Base-by-base conservation (phyloP, 441 rosid genomes). In the Arabidopsis hybrid region DNA sequence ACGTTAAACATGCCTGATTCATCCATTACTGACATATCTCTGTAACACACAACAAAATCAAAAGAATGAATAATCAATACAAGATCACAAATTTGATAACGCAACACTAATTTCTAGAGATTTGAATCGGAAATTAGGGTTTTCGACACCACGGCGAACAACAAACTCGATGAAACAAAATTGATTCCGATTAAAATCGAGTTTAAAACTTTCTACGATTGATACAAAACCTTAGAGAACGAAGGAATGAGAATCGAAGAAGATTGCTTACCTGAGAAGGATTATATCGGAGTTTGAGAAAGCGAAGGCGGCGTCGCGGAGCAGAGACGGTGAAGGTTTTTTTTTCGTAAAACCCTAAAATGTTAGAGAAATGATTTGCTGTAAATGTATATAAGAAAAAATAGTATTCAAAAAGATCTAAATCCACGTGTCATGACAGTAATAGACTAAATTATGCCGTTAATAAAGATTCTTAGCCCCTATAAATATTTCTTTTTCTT, bases 1-100 rank as follows among this genome's bases (percentile, higher is more conserved):
- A 88, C 88, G 45, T 38, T 77, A 55, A 88, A 90, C 91, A 88
- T 86, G 26, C 86, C 85, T 18, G 85, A 21, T 43, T 76, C 77
- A 16, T 76, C 83, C 89, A 87, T 87, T 6, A 71, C 77, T 26
- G 76, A 63, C 43, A 68, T 45, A 2, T 46, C 18, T 46, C 79
- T 56, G 65, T 60, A 43, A 58, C 26, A 21, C 26, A 13, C 32
- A 50, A 12, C 26, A 58, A 3, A 53, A 46, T 29, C 13, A 62
- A 61, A 52, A 12, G 2, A 21, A 16, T 1, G 12, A 36, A 14
- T 18, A 17, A 17, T 60, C 49, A 60, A 38, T 49, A 60, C 14
- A 7, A 5, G 13, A 67, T 21, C 29, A 53, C 32, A 18, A 34
- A 49, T 11, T 49, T 12, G 71, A 66, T 13, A 40, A n/a, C 60